Evolutionary conservation across 768 basidiomycete genomes (phyloP), one percentile per base, ranked within the genome.

Genomic region (Leccinum sublutescens): DNA sequence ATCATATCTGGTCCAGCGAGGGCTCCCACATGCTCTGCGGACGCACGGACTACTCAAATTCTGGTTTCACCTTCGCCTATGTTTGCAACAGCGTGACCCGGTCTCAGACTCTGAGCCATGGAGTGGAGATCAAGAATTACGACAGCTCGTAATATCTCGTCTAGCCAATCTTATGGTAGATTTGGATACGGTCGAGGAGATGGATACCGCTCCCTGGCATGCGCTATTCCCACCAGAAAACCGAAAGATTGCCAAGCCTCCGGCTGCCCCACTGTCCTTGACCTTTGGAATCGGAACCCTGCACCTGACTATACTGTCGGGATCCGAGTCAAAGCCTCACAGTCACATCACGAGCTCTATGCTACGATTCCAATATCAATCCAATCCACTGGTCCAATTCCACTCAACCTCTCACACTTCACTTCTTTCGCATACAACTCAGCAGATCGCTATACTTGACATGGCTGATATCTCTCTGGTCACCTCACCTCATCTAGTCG

Each of bases 1-100:
- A 6, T 93, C 92, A 2, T 92, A 85, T 68, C 80, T 95, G 34
- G 84, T 95, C 25, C 91, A 91, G 68, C 83, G 79, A 49, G 92
- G 92, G 6, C 72, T 79, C 9, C 88, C 91, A 8, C 82, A 88
- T 50, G 69, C 78, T 36, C 69, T 93, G 52, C 88, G 94, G 25
- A 82, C 81, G 25, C 86, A 91, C 61, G 74, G 82, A 0, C 79
- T 81, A 1, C 94, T 93, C 79, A 86, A 85, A 64, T 83, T 95
- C 54, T 74, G 95, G 21, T 86, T 89, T 60, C 87, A 93, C 66
- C 79, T 96, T 27, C 86, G 94, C 23, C 52, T 62, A 36, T 65
- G 65, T 55, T 52, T 47, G 82, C 84, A 63, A 83, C 82, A 68
- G 69, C 89, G 14, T 80, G 83, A 72, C 74, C 55, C 49, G 14